These are phyloP conservation scores for Fomitopsis schrenkii DNA, from an alignment of 1,284 basidiomycete genomes.

Conservation along the genomic window DNA sequence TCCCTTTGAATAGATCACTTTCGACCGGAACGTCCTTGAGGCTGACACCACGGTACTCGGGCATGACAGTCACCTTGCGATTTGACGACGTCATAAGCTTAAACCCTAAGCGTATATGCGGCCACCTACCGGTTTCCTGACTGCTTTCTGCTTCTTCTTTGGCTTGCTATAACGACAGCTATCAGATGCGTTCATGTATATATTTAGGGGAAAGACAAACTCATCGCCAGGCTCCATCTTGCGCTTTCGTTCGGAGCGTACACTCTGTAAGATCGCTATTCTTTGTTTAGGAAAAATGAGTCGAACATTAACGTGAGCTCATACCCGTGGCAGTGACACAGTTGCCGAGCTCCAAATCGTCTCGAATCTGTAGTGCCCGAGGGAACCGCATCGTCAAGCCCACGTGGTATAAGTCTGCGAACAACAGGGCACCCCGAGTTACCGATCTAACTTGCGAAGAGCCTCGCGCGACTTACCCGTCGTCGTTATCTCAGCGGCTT, in stretches of 20 bases:
- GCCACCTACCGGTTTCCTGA: conserved; percentile 45
- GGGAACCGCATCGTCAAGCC: conserved; percentile 86
- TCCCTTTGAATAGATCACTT: conserved; percentile 64
- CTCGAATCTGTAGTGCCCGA: conserved; percentile 75
- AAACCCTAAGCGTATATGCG: conserved; percentile 1
- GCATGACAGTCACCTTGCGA: conserved; percentile 52
- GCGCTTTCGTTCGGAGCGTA: conserved; percentile 63
- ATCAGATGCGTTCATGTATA: neutral
- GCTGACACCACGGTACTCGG: conserved; percentile 61
- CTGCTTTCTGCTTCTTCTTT: conserved; percentile 63
- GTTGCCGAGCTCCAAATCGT: conserved; percentile 64
- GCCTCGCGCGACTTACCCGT: conserved; percentile 42
- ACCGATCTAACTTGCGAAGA: too few species aligned
- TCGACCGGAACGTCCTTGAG: conserved; percentile 55
- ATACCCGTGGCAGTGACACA: conserved; percentile 67
- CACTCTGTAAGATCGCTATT: conserved; percentile 48
- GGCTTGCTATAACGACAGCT: conserved; percentile 33
- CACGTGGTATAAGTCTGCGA: conserved; percentile 65
- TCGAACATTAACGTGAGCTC: conserved; percentile 5
- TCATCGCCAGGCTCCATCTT: conserved; percentile 59
- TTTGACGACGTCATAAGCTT: neutral
- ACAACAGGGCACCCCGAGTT: neutral
- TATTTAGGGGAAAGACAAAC: conserved; percentile 29
- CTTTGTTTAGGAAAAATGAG: neutral
- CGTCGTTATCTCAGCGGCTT: conserved; percentile 82